Evolutionary conservation across 805 yeast genomes (phyloP), one percentile per base, ranked within the genome.

Genomic region (Saturnispora galanensis): DNA sequence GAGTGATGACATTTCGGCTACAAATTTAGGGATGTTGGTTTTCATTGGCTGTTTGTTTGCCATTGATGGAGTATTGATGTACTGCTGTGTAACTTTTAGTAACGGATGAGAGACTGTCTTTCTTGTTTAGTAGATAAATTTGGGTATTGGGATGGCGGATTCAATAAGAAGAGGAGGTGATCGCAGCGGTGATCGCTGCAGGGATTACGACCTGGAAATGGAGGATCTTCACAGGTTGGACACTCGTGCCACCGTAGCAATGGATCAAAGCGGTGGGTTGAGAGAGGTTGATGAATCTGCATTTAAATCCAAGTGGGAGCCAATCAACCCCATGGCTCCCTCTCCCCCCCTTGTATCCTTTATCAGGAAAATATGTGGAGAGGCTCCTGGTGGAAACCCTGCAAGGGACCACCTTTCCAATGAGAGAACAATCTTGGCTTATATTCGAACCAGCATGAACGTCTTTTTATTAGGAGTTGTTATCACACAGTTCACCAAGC

Each of bases 371-470:
- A 15, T 42, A 18, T 11, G 41, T 31, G 31, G 31, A 11, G 9
- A 21, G 8, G 10, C 21, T 15, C 10, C 18, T 10, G 42, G 47
- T 3, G 53, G 50, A 4, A 50, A 46, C 35, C 52, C 50, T 9
- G 78, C 79, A 1, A 63, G 81, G 55, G 81, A 76, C 53, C 79
- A 76, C 51, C 48, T 78, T 63, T 79, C 84, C 7, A 77, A 77
- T 51, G 84, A 79, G 51, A 60, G 84, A 48, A 78, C 84, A 1
- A 69, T 71, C 33, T 56, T 79, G 10, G 82, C 84, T 0, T 79
- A 81, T 73, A 52, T 74, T 11, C 63, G 84, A 41, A 77, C 84
- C 0, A 66, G 78, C 1, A 53, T 78, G 26, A 70, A 71, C 17
- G 65, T 77, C 43, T 61, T 73, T 3, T 64, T 79, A 1, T 65